These are phyloP conservation scores for Microdochium nivale DNA, from an alignment of 2,329 filamentous ascomycete genomes.

Conservation along the genomic window DNA sequence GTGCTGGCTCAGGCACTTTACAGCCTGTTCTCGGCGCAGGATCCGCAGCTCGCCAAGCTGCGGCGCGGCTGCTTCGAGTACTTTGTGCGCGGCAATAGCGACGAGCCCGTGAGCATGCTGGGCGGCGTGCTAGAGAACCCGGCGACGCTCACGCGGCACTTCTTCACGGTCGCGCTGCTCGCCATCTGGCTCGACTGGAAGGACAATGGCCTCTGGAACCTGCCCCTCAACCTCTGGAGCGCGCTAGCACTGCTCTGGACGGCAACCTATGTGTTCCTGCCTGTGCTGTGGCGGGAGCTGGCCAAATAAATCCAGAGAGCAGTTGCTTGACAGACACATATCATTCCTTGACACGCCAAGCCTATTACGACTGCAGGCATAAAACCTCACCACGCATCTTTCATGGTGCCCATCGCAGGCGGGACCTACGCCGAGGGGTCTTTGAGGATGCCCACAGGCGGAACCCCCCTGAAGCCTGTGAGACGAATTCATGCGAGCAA, in stretches of 20 bases:
- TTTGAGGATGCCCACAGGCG: too few relatives aligned
- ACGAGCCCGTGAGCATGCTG: conserved; percentile 73
- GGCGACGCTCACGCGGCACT: conserved; percentile 76
- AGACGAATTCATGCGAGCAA: too few relatives aligned
- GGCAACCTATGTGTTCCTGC: conserved; percentile 73
- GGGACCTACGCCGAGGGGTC: too few relatives aligned
- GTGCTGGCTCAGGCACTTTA: conserved; percentile 96
- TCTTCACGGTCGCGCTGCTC: conserved; percentile 87
- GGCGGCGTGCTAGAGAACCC: conserved; percentile 75
- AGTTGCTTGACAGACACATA: too few relatives aligned
- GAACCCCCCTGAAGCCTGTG: too few relatives aligned
- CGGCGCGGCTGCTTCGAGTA: conserved; percentile 90
- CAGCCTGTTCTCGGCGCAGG: conserved; percentile 79
- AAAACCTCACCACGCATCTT: too few relatives aligned
- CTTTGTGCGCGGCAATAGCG: conserved; percentile 68
- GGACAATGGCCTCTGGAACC: conserved; percentile 42
- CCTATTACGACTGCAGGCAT: too few relatives aligned
- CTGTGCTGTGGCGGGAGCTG: conserved; percentile 67
- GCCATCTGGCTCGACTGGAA: conserved; percentile 63
- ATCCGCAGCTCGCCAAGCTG: conserved; percentile 66
- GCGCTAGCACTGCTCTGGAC: conserved; percentile 68
- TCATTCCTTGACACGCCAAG: too few relatives aligned
- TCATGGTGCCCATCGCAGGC: too few relatives aligned
- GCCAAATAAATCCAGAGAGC: not conserved
- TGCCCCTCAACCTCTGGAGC: conserved; percentile 58